These are phyloP conservation scores for Cardamine chenopodiifolia DNA, from an alignment of 345 rosid species.

Conservation along the genomic window DNA sequence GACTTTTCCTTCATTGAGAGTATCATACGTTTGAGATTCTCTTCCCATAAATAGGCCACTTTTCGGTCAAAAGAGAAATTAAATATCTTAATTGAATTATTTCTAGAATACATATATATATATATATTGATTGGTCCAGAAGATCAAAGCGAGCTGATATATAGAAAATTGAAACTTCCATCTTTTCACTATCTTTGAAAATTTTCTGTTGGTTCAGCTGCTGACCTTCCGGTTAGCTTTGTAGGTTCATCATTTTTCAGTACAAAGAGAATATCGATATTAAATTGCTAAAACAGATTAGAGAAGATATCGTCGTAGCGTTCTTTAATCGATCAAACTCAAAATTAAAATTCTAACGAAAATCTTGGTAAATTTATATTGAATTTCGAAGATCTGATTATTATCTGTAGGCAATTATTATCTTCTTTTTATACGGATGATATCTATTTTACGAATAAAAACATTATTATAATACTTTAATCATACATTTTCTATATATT, in stretches of 20 bases:
- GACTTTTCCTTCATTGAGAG: conserved; percentile 37
- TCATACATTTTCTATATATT: too few species aligned
- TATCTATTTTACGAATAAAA: too few species aligned
- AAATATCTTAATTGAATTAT: background rate
- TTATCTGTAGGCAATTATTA: background rate
- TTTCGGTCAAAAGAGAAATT: conserved; percentile 25
- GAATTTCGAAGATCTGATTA: background rate
- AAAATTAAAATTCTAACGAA: background rate
- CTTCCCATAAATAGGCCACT: conserved; percentile 34
- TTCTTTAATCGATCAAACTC: too few species aligned
- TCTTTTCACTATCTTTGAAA: background rate
- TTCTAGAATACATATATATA: background rate
- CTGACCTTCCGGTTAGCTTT: conserved; percentile 4
- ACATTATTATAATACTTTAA: too few species aligned
- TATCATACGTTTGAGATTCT: conserved; percentile 41
- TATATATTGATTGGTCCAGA: conserved; percentile 12
- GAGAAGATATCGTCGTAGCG: background rate
- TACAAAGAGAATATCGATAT: background rate
- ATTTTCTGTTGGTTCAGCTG: background rate
- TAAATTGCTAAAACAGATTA: background rate
- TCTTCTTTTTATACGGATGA: too few species aligned
- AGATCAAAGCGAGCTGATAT: background rate
- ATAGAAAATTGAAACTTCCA: background rate
- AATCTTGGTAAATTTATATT: background rate
- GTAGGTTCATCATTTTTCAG: background rate